Evolutionary conservation across 164 flowering plant species (phyloP), one percentile per base, ranked within the genome.

Genomic region (Berberis vulgaris): DNA sequence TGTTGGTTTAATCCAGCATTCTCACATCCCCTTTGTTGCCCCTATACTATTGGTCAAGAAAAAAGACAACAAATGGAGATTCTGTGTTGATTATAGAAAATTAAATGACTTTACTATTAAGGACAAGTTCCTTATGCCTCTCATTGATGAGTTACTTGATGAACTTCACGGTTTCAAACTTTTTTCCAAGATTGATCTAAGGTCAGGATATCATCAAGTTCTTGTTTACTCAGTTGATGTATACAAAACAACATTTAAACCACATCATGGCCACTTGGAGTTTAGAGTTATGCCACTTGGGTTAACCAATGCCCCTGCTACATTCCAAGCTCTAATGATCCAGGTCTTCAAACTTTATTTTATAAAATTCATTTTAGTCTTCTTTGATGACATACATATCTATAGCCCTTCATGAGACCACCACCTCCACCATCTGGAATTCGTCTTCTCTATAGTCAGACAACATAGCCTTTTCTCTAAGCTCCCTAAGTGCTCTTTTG

Each of bases 101-200:
- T n/a, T 45, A n/a, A 43, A 60, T 10, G 7, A 44, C 6, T 9
- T 45, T 10, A 45, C 52, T 9, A 45, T 60, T 44, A 45, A 60
- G 10, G 46, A 60, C 41, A 60, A 60, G 63, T 60, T 43, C 11
- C 52, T 52, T 3, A 7, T 60, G 7, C 53, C 63, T 4, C 12
- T n/a, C 2, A 60, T 46, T 11, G 41, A 60, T 38, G 52, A 60
- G 7, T 60, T 60, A 45, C 46, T 60, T 10, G 52, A 60, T 45
- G 38, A 46, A 11, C 45, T 60, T 6, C 3, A 45, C 5, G 52
- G 50, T 11, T 49, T 41, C 7, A 4, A 12, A 60, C 2, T 7
- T 38, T 60, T 60, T 26, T 12, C 63, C 50, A 60, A 60, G 63
- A 44, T 60, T 45, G 53, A 60, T n/a, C 1, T 60, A 26, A 7